Evolutionary conservation across 2,329 filamentous ascomycete species (phyloP).

Genomic region (Pseudogymnoascus sp.): DNA sequence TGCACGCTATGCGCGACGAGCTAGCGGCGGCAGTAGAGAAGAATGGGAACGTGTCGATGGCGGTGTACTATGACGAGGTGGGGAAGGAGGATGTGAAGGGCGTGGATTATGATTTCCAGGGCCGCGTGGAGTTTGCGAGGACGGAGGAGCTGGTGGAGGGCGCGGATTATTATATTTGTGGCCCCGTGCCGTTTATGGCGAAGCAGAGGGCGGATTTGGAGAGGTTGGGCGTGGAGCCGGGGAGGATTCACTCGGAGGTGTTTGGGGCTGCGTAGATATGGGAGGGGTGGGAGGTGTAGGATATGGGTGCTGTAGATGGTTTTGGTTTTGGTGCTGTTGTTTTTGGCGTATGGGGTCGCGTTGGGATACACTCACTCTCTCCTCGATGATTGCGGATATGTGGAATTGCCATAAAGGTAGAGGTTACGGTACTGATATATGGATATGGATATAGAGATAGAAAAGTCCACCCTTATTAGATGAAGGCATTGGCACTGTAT

Average conservation of each 20-base stretch:
- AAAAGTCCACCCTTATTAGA: neutral
- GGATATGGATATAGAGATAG: neutral
- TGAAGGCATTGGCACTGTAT: neutral
- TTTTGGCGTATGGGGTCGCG: neutral
- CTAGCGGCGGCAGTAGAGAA: constrained; percentile 28
- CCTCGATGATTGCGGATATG: neutral
- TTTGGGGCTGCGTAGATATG: constrained; percentile 7
- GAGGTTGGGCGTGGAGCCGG: neutral
- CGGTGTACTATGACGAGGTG: constrained; percentile 9
- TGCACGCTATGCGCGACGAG: constrained; percentile 48
- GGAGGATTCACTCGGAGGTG: constrained; percentile 8
- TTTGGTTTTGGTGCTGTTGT: neutral
- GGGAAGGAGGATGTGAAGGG: constrained; percentile 6
- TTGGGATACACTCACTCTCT: neutral
- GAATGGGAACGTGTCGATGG: neutral
- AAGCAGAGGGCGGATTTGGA: neutral
- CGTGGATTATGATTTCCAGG: constrained; percentile 8
- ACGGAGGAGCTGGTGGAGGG: neutral
- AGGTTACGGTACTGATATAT: neutral
- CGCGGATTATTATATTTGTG: constrained; percentile 9
- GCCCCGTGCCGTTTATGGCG: neutral
- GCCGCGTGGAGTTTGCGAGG: neutral
- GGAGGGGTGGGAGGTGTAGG: neutral
- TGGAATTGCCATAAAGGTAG: neutral
- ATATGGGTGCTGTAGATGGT: neutral